Base-by-base conservation (phyloP, 768 basidiomycete species). In the Suillus clintonianus region DNA sequence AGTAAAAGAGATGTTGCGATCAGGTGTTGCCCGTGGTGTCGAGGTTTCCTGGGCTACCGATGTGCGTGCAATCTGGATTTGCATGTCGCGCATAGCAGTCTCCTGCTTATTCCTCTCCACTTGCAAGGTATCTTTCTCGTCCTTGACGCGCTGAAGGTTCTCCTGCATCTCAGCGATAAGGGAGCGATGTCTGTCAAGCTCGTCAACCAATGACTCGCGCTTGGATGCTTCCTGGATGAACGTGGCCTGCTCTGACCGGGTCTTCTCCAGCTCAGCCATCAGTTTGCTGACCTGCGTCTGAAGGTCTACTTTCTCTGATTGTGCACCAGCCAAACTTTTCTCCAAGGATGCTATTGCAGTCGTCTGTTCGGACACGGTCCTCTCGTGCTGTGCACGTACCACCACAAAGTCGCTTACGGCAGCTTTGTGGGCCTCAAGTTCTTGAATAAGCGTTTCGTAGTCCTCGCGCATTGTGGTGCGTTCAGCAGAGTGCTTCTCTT, bases 111-210 rank as follows among this genome's bases (percentile, higher is more conserved):
- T 79, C 77, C 88, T 91, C 78, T 95, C 92, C 10, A 83, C 79
- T 64, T 89, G 91, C 17, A 95, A 79, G 17, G 70, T 81, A 72
- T 92, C 94, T 75, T 91, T 91, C 77, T 94, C 92, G 69, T 94
- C 89, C 77, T 91, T 91, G 70, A 87, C 86, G 53, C 84, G 86
- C 74, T 92, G 91, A 30, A 94, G 78, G 66, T 85, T 88, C 64
- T 90, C 88, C 68, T 94, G 92, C 74, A 89, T 77, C 69, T 94
- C 92, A 30, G 89, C 88, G 17, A 94, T 80, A 34, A 87, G 80
- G 10, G 87, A 88, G 30, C 91, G 90, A 74, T 92, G 90, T 41
- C 82, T 86, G 68, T 94, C 92, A 39, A 95, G 79, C 70, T 95
- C 92, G 24, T 84, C 82, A 11, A 85, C 86, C 42, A 93, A 81